Conservation (phyloP, 2,329 filamentous ascomycete genomes). For the Didymella pinodella region DNA sequence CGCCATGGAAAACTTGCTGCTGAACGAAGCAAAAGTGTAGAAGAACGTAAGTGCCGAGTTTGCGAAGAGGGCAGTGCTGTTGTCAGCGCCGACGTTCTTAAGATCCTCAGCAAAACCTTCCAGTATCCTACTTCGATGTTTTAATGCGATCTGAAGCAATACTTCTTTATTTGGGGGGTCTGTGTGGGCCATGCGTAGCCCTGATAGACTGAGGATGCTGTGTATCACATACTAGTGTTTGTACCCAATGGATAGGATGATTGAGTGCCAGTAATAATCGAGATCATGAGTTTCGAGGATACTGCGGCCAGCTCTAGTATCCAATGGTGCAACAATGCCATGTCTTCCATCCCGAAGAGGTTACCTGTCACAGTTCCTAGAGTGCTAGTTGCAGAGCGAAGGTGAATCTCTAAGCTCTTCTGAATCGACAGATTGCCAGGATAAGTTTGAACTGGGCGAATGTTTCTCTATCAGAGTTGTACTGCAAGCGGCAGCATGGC, state of each 20-base stretch:
- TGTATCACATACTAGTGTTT: background rate
- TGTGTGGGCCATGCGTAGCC: background rate
- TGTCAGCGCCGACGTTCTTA: background rate
- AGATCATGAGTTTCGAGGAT: background rate
- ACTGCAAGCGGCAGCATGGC: background rate
- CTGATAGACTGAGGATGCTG: background rate
- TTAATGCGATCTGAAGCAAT: background rate
- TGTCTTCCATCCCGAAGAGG: background rate
- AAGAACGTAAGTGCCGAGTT: background rate
- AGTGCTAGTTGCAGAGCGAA: background rate
- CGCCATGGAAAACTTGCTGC: background rate
- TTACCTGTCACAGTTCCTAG: background rate
- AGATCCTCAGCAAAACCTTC: background rate
- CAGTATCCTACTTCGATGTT: background rate
- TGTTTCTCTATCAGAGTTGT: background rate
- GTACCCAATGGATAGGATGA: background rate
- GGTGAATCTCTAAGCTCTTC: background rate
- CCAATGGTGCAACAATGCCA: background rate
- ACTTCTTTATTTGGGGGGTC: background rate
- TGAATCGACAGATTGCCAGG: background rate
- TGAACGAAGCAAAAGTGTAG: background rate
- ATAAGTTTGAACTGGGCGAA: background rate
- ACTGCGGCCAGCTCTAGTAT: background rate
- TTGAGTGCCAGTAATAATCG: background rate
- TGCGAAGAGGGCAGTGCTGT: background rate